A percentile compares a stretch with the other conserved stretches of the same genome.
Evolutionary conservation across 805 yeast genomes (phyloP).

Genomic region (Brettanomyces nanus): DNA sequence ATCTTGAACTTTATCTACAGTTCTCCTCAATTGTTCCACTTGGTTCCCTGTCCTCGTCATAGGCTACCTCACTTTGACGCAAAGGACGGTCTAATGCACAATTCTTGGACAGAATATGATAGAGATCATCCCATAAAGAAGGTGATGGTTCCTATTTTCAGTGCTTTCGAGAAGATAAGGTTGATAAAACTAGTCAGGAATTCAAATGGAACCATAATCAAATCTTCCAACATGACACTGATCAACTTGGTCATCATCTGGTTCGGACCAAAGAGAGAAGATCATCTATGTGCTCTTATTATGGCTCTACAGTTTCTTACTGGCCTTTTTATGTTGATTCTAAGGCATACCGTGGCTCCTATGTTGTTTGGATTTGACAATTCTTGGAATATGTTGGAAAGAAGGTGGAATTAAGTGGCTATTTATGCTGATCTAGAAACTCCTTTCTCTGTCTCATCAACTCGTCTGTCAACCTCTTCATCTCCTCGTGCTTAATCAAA

Average conservation of each 20-base stretch:
- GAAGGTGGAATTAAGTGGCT: conserved; percentile 13
- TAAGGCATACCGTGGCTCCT: conserved; percentile 80
- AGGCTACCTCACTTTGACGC: conserved; percentile 74
- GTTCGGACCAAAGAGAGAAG: conserved; percentile 90
- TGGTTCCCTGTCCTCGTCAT: conserved; percentile 94
- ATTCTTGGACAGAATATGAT: conserved; percentile 48
- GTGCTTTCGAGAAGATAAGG: conserved; percentile 36
- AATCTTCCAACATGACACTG: conserved; percentile 75
- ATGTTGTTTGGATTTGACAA: conserved; percentile 88
- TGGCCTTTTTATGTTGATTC: conserved; percentile 59
- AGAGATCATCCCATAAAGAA: conserved; percentile 2
- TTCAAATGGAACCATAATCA: conserved; percentile 23
- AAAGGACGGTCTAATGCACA: conserved; percentile 64
- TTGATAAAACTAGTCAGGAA: conserved; percentile 36
- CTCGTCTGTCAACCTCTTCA: conserved; percentile 60
- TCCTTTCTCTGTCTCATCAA: conserved; percentile 37
- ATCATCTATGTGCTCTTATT: conserved; percentile 53
- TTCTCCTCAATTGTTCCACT: conserved; percentile 79
- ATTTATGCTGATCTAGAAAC: conserved; percentile 25
- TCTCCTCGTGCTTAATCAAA: conserved; percentile 63
- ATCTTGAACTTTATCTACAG: conserved; percentile 85
- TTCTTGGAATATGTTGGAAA: conserved; percentile 32
- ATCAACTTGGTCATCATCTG: conserved; percentile 77
- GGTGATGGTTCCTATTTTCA: conserved; percentile 31
- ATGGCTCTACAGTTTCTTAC: conserved; percentile 53